Evolutionary conservation across 1,139 yeast genomes (phyloP).

Genomic region (Spathaspora sp.): DNA sequence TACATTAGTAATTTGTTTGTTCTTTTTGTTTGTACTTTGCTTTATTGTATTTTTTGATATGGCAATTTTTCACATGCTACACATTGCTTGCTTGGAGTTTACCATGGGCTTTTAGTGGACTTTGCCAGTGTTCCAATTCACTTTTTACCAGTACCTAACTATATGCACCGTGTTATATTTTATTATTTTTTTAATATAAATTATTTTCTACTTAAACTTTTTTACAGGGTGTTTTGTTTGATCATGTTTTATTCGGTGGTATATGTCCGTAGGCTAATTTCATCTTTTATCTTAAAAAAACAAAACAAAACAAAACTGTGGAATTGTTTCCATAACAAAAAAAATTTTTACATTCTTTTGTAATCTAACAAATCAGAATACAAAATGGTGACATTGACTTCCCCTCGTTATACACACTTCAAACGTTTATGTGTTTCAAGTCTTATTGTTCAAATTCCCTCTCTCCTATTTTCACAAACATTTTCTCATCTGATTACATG

Average conservation of each 20-base stretch:
- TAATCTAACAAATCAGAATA: background rate
- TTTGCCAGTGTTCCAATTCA: no score
- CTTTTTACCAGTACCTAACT: no score
- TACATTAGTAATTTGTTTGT: no score
- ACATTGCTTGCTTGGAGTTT: no score
- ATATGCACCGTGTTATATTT: no score
- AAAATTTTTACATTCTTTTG: background rate
- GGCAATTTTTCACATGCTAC: background rate
- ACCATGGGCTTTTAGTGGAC: no score
- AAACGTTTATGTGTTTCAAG: background rate
- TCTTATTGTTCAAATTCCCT: background rate
- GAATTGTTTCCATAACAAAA: background rate
- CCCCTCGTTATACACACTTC: background rate
- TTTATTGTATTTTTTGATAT: background rate
- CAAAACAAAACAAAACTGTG: no score
- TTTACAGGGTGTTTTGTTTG: background rate
- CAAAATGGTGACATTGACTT: background rate
- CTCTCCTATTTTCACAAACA: background rate
- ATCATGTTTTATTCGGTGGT: slow-evolving; percentile 1
- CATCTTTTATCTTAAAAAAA: background rate
- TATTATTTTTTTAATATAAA: background rate
- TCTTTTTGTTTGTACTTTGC: no score
- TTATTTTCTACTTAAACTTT: background rate
- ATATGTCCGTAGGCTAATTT: background rate
- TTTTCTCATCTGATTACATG: no score